Evolutionary conservation across 2,329 filamentous ascomycete genomes (phyloP).

Genomic region (Diaporthe eres): DNA sequence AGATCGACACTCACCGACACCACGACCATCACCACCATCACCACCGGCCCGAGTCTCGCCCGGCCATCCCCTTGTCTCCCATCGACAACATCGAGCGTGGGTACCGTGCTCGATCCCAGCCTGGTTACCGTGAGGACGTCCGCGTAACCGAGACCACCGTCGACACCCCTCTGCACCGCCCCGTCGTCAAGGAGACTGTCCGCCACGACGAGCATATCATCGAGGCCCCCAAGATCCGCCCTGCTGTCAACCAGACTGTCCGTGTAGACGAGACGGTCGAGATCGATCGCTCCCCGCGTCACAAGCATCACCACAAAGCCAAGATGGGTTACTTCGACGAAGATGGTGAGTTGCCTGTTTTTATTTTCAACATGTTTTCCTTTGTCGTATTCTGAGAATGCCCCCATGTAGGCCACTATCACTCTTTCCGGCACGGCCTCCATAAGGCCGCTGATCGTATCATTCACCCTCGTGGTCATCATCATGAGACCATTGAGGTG

Average conservation of each 20-base stretch:
- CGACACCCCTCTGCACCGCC: conserved; percentile 54
- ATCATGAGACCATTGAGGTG: conserved; percentile 60
- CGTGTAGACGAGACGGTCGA: conserved; percentile 74
- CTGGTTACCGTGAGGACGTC: conserved; percentile 60
- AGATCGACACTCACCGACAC: conserved; percentile 66
- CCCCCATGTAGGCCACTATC: conserved; percentile 65
- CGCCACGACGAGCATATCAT: conserved; percentile 52
- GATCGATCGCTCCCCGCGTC: conserved; percentile 55
- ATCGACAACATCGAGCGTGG: conserved; percentile 77
- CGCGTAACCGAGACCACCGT: conserved; percentile 54
- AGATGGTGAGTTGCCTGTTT: conserved; percentile 61
- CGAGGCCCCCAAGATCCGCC: conserved; percentile 56
- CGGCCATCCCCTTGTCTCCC: conserved; percentile 55
- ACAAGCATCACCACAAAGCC: conserved; percentile 58
- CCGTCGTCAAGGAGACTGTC: conserved; percentile 52
- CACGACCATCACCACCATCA: conserved; percentile 50
- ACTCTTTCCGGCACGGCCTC: conserved; percentile 69
- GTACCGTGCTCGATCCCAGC: conserved; percentile 74
- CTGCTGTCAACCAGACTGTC: conserved; percentile 50
- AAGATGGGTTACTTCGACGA: conserved; percentile 79
- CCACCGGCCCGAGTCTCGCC: conserved; percentile 25
- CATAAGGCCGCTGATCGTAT: conserved; percentile 72
- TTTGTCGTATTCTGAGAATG: conserved; percentile 35
- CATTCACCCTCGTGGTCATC: conserved; percentile 51
- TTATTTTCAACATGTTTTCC: conserved; percentile 36